Percentiles rank a stretch among this genome's conserved stretches.
phyloP scores from a whole-genome alignment of 441 rosid species.

The Erysimum pusillum region DNA sequence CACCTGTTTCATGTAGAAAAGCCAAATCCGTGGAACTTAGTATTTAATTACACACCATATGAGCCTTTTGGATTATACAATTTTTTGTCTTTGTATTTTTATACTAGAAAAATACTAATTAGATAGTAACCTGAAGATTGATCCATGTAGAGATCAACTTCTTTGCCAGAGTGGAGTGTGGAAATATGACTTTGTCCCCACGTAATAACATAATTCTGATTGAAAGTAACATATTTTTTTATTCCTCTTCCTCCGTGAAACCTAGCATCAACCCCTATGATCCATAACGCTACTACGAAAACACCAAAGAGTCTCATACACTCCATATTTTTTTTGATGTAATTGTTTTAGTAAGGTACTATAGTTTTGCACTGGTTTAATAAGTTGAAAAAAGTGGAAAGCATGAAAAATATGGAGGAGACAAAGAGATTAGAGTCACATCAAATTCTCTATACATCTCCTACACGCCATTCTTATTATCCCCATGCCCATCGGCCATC shows the following conservation, averaged over 20 bases:
- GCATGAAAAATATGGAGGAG: conserved; percentile 37
- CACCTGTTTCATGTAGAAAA: conserved; percentile 47
- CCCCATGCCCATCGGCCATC: conserved; percentile 44
- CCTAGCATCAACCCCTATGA: conserved; percentile 34
- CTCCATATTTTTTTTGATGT: conserved; percentile 14
- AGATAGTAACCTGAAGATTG: background rate
- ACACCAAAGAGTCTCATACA: conserved; percentile 21
- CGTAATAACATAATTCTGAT: conserved; percentile 56
- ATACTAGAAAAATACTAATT: background rate
- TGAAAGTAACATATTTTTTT: conserved; percentile 43
- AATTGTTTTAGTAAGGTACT: background rate
- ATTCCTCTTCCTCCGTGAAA: background rate
- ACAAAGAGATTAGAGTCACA: conserved; percentile 38
- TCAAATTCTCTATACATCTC: conserved; percentile 42
- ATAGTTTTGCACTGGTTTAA: conserved; percentile 34
- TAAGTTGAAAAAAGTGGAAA: conserved; percentile 24
- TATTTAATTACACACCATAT: background rate
- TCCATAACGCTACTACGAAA: conserved; percentile 36
- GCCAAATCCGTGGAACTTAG: background rate
- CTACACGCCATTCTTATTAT: conserved; percentile 49
- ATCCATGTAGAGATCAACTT: conserved; percentile 68
- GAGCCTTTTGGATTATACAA: background rate
- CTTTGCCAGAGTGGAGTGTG: conserved; percentile 38
- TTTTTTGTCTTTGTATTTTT: background rate
- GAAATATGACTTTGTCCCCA: conserved; percentile 66